phyloP scores from a whole-genome alignment of 345 rosid genomes.

The Lepidium africanum region DNA sequence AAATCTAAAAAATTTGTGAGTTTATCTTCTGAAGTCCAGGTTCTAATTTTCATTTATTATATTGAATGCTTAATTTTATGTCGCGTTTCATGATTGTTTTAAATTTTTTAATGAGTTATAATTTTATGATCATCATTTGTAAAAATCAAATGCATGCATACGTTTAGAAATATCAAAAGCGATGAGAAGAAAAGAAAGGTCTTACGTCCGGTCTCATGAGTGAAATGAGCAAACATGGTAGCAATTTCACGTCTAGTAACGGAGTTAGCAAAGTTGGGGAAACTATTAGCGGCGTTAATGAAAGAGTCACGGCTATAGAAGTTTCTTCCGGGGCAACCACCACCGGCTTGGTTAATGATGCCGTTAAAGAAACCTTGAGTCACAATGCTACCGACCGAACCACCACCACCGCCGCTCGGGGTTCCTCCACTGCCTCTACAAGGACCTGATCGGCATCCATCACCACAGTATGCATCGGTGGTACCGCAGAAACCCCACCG shows the following conservation, averaged over 20 bases:
- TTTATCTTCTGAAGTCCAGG: too few species aligned
- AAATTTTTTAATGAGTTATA: too few species aligned
- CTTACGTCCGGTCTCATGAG: conserved; percentile 42
- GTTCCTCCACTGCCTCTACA: conserved; percentile 1
- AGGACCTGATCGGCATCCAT: conserved; percentile 37
- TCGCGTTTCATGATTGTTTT: too few species aligned
- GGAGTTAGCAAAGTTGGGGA: background rate
- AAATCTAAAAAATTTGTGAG: too few species aligned
- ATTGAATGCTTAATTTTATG: too few species aligned
- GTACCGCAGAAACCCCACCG: conserved; percentile 40
- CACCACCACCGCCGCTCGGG: background rate
- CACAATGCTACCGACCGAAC: conserved; percentile 27
- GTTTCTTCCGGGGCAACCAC: conserved; percentile 28
- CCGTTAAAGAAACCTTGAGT: conserved; percentile 31
- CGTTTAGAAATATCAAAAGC: background rate
- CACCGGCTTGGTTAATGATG: conserved; percentile 22
- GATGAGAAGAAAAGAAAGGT: background rate
- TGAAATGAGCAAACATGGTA: conserved; percentile 36
- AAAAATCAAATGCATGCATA: background rate
- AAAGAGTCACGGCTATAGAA: conserved; percentile 29
- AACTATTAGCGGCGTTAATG: conserved; percentile 10
- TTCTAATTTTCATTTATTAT: too few species aligned
- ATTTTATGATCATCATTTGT: too few species aligned
- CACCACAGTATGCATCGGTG: conserved; percentile 30
- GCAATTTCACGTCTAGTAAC: conserved; percentile 32